These are phyloP conservation scores for Fusarium xylarioides DNA, from an alignment of 2,329 filamentous ascomycete genomes.

Conservation along the genomic window DNA sequence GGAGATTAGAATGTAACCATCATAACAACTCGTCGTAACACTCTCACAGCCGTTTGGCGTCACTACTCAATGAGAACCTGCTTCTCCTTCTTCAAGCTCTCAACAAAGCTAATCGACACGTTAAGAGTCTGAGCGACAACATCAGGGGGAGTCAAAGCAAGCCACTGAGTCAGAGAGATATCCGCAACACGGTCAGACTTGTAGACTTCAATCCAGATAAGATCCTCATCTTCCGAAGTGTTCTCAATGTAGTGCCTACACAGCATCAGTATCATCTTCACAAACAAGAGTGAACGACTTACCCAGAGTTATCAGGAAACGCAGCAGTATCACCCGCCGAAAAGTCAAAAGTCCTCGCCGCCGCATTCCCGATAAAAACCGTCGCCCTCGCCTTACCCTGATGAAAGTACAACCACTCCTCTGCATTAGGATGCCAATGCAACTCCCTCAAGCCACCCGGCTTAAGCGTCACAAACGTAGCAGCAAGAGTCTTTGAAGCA, in stretches of 20 bases:
- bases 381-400: slow-evolving; percentile 68
- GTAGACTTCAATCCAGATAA: slow-evolving; percentile 76
- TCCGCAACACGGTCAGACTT: slow-evolving; percentile 73
- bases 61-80: slow-evolving; percentile 56
- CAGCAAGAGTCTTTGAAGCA: slow-evolving; percentile 70
- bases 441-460: slow-evolving; percentile 71
- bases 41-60: accelerated
- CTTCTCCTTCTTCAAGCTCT: slow-evolving; percentile 70
- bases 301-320: slow-evolving; percentile 72
- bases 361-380: slow-evolving; percentile 69
- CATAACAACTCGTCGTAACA: accelerated
- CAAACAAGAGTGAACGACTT: slow-evolving; percentile 20
- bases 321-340: slow-evolving; percentile 72
- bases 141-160: slow-evolving; percentile 71
- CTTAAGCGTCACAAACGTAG: slow-evolving; percentile 70
- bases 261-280: background rate
- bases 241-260: slow-evolving; percentile 74
- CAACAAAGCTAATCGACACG: slow-evolving; percentile 64
- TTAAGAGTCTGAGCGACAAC: slow-evolving; percentile 69
- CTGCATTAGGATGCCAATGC: slow-evolving; percentile 76
- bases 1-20: background rate
- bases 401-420: slow-evolving; percentile 79
- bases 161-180: slow-evolving; percentile 73
- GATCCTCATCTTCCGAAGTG: slow-evolving; percentile 67
- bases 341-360: slow-evolving; percentile 74